Conservation (phyloP, 1,139 yeast genomes). For the Taphrina communis region DNA sequence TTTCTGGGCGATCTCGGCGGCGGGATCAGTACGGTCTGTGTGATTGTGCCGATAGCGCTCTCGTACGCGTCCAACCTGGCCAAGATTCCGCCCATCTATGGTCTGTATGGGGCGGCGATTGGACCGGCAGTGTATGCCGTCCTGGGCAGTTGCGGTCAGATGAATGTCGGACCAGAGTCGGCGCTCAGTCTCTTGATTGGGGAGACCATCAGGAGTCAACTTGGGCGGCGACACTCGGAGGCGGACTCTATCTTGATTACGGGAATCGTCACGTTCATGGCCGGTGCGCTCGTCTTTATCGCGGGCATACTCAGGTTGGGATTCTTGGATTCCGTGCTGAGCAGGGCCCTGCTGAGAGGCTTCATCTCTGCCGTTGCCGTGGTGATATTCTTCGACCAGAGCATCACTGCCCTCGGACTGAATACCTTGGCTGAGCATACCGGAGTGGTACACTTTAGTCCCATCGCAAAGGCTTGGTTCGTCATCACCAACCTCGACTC, state of each 20-base stretch:
- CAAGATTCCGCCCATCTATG: conserved; percentile 86
- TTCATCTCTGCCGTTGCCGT: conserved; percentile 93
- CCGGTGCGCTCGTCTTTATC: conserved; percentile 75
- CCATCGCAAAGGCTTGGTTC: conserved; percentile 71
- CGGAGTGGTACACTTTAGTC: conserved; percentile 69
- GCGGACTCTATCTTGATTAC: conserved; percentile 62
- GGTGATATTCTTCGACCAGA: conserved; percentile 82
- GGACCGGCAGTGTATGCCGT: conserved; percentile 83
- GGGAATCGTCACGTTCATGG: conserved; percentile 73
- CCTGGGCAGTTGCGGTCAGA: conserved; percentile 91
- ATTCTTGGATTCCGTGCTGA: conserved; percentile 81
- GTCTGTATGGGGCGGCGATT: conserved; percentile 77
- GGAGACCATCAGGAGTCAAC: conserved; percentile 71
- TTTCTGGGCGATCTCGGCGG: conserved; percentile 73
- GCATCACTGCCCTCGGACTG: conserved; percentile 75
- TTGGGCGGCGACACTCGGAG: conserved; percentile 46
- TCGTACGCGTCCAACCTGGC: conserved; percentile 91
- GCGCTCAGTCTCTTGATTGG: conserved; percentile 91
- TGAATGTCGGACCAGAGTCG: conserved; percentile 97
- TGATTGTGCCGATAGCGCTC: conserved; percentile 86
- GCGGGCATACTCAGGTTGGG: conserved; percentile 87
- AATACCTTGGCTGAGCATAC: conserved; percentile 53
- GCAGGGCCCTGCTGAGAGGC: conserved; percentile 82
- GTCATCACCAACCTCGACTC: conserved; percentile 56
- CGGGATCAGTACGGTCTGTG: conserved; percentile 86